Percentiles rank a stretch among this genome's conserved stretches.
Evolutionary conservation across 2,329 filamentous ascomycete species (phyloP).

Genomic region (Ophiostoma angusticollis): DNA sequence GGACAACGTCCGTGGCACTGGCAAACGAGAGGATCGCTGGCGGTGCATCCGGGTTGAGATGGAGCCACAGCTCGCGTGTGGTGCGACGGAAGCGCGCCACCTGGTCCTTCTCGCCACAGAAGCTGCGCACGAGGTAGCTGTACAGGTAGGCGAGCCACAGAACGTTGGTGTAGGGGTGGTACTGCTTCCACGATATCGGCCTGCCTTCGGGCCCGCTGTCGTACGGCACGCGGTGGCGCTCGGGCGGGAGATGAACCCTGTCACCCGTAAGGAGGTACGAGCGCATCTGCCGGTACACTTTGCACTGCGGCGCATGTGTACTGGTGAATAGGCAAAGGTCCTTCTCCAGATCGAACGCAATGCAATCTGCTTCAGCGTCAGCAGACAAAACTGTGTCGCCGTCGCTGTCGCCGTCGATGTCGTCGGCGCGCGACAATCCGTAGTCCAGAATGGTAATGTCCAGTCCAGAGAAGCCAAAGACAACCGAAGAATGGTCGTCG

Average conservation of each 20-base stretch:
- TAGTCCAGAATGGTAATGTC: constrained; percentile 55
- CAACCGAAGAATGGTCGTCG: constrained; percentile 20
- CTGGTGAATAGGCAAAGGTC: constrained; percentile 48
- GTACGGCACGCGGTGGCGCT: constrained; percentile 34
- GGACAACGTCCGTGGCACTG: constrained; percentile 42
- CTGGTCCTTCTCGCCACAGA: constrained; percentile 33
- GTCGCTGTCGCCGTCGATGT: constrained; percentile 21
- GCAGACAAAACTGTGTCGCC: too few relatives aligned
- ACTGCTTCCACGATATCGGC: constrained; percentile 40
- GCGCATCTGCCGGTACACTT: constrained; percentile 50
- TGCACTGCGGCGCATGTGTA: constrained; percentile 46
- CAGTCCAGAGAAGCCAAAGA: constrained; percentile 47
- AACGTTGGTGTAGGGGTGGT: constrained; percentile 50
- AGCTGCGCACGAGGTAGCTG: constrained; percentile 36
- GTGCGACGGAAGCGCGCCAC: constrained; percentile 32
- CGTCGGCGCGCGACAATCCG: constrained; percentile 44
- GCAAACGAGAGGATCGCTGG: constrained; percentile 36
- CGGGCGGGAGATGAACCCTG: constrained; percentile 35
- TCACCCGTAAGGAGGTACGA: constrained; percentile 42
- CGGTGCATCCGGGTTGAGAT: constrained; percentile 39
- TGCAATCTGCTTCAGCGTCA: too few relatives aligned
- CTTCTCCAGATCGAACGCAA: constrained; percentile 46
- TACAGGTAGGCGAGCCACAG: constrained; percentile 53
- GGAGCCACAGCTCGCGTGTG: constrained; percentile 40
- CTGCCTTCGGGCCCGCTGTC: constrained; percentile 30